Evolutionary conservation across 2,329 filamentous ascomycete species (phyloP).

Genomic region (Onygenales sp.): DNA sequence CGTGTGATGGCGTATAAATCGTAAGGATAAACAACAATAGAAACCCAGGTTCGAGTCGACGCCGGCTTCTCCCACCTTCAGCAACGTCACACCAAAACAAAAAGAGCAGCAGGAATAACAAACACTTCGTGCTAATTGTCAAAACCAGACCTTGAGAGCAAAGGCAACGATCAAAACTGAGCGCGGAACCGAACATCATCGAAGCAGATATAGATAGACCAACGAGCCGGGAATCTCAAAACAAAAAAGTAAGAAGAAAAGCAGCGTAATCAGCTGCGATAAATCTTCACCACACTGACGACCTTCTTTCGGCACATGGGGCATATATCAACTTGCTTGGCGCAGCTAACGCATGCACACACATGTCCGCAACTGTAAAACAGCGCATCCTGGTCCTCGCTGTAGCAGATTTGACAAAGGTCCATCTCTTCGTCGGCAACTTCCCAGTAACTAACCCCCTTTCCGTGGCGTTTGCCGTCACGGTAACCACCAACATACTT

Average conservation of each 20-base stretch:
- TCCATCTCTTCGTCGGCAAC: constrained; percentile 52
- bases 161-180: not conserved
- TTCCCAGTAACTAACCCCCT: constrained; percentile 54
- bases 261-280: constrained; percentile 25
- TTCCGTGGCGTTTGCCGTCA: constrained; percentile 50
- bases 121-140: too few species aligned
- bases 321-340: constrained; percentile 48
- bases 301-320: constrained; percentile 53
- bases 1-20: too few species aligned
- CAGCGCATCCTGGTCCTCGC: constrained; percentile 48
- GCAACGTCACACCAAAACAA: too few species aligned
- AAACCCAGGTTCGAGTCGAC: too few species aligned
- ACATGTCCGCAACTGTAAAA: constrained; percentile 58
- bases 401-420: constrained; percentile 54
- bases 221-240: not conserved
- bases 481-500: constrained; percentile 53
- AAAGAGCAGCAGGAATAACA: too few species aligned
- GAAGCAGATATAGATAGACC: not conserved
- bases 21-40: too few species aligned
- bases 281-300: constrained; percentile 50
- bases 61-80: too few species aligned
- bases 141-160: too few species aligned
- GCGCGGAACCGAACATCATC: not conserved
- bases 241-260: not conserved
- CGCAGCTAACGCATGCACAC: constrained; percentile 51